Evolutionary conservation across 495 filamentous ascomycete species (phyloP).

Genomic region (Choiromyces venosus): DNA sequence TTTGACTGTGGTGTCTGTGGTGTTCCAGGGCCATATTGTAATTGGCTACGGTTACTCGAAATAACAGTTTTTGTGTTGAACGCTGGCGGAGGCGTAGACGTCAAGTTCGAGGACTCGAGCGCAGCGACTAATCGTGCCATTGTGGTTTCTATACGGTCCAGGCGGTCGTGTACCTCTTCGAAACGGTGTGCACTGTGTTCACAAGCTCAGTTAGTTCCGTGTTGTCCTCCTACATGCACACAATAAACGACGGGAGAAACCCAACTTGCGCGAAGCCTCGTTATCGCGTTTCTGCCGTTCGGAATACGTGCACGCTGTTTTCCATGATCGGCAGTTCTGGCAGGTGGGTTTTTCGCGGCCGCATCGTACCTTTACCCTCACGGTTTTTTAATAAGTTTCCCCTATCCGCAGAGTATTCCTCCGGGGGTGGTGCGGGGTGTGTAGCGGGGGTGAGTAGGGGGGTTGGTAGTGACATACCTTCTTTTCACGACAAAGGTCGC

Average conservation of each 20-base stretch:
- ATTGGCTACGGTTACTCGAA: background rate
- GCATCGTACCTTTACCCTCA: conserved; percentile 31
- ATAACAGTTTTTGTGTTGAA: background rate
- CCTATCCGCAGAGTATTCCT: background rate
- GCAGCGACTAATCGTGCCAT: conserved; percentile 31
- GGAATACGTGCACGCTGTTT: conserved; percentile 35
- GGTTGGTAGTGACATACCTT: conserved; percentile 22
- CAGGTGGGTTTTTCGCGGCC: conserved; percentile 38
- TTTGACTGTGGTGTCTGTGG: background rate
- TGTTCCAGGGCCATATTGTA: background rate
- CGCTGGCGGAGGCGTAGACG: background rate
- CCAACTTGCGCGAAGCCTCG: conserved; percentile 37
- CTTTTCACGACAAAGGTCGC: conserved; percentile 41
- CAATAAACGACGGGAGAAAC: background rate
- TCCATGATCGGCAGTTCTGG: conserved; percentile 39
- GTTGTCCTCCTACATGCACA: background rate
- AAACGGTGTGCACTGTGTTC: conserved; percentile 35
- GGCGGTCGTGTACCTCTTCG: conserved; percentile 40
- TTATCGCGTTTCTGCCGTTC: conserved; percentile 40
- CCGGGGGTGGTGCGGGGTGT: background rate
- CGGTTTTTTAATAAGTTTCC: background rate
- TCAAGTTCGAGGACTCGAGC: conserved; percentile 20
- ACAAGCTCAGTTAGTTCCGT: background rate
- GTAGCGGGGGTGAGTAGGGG: background rate
- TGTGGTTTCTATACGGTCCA: conserved; percentile 37